A percentile compares a stretch with the other conserved stretches of the same genome.
Conservation (phyloP, 768 basidiomycete species). For the Russula olivacea region DNA sequence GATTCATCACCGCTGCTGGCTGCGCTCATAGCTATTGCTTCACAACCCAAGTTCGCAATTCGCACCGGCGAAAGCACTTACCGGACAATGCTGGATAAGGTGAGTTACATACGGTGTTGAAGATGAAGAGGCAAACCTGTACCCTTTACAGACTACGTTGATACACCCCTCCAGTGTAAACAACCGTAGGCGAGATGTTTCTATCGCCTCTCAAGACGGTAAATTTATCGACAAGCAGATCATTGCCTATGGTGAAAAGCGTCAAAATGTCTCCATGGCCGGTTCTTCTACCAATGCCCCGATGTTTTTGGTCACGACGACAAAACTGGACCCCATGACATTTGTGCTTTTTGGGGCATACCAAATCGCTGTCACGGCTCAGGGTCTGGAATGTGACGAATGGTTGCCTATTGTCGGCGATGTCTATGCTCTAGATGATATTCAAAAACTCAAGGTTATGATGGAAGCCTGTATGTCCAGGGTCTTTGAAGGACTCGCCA, state of each 20-base stretch:
- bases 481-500: constrained; percentile 79
- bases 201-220: constrained; percentile 29
- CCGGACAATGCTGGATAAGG: constrained; percentile 81
- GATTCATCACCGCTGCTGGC: constrained; percentile 71
- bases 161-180: constrained; percentile 90
- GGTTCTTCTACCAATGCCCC: constrained; percentile 36
- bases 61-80: constrained; percentile 59
- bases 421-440: constrained; percentile 66
- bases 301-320: constrained; percentile 73
- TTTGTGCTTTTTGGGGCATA: constrained; percentile 91
- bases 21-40: constrained; percentile 77
- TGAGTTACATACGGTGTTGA: constrained; percentile 31
- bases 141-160: constrained; percentile 49
- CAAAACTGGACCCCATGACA: constrained; percentile 79
- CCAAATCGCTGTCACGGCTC: constrained; percentile 59
- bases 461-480: constrained; percentile 83
- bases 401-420: constrained; percentile 85
- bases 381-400: constrained; percentile 79
- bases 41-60: constrained; percentile 88
- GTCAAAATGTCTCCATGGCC: constrained; percentile 57
- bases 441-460: constrained; percentile 72
- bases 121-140: constrained; percentile 7
- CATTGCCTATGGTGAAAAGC: constrained; percentile 79
- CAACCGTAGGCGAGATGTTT: constrained; percentile 50
- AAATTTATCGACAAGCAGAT: constrained; percentile 57